Percentiles rank a stretch among this genome's conserved stretches.
Conservation (phyloP, 257 asterid species). For the Solanum phureja region DNA sequence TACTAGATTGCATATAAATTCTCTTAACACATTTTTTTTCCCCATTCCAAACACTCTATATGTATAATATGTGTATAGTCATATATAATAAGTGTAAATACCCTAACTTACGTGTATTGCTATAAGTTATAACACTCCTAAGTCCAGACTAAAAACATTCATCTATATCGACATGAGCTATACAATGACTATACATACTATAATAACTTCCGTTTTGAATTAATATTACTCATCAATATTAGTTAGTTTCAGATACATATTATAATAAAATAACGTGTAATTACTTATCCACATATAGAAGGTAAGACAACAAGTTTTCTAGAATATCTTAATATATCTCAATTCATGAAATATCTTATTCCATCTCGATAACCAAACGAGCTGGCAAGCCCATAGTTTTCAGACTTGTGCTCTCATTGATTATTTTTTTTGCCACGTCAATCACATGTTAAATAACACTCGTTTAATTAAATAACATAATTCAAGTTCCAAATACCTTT, state of each 20-base stretch:
- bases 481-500: not conserved
- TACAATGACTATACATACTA: not conserved
- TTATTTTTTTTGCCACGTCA: not conserved
- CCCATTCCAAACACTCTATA: not conserved
- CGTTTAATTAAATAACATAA: not conserved
- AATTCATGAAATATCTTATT: not conserved
- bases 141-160: not conserved
- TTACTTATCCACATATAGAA: not conserved
- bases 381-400: too few species aligned
- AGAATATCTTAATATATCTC: not conserved
- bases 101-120: too few species aligned
- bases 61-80: not conserved
- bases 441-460: not conserved
- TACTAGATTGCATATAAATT: too few species aligned
- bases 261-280: not conserved
- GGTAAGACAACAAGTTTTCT: not conserved
- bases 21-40: not conserved
- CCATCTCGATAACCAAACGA: not conserved
- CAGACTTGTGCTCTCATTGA: not conserved
- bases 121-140: too few species aligned
- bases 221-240: not conserved
- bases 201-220: not conserved
- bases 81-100: too few species aligned
- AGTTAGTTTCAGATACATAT: not conserved
- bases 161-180: not conserved